These are phyloP conservation scores for Barnettozyma botsteinii DNA, from an alignment of 805 yeast species.

Conservation along the genomic window DNA sequence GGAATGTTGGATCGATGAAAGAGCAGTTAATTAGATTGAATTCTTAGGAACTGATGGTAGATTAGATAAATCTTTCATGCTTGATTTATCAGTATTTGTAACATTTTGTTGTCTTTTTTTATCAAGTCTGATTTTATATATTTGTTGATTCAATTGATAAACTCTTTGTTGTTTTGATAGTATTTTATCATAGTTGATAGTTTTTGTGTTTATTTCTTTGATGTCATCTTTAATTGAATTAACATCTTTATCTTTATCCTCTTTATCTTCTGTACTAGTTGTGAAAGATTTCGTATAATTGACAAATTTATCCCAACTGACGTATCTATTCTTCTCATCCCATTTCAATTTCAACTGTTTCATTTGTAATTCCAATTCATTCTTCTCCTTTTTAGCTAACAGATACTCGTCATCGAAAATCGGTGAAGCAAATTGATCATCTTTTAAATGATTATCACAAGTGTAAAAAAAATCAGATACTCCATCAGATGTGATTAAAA, in stretches of 20 bases:
- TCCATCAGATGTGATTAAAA: constrained; percentile 23
- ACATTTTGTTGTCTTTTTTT: constrained; percentile 19
- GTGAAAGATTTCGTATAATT: constrained; percentile 15
- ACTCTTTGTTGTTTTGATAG: constrained; percentile 31
- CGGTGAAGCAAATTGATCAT: constrained; percentile 21
- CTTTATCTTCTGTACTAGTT: constrained; percentile 10
- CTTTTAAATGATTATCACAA: constrained; percentile 23
- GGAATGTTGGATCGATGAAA: constrained; percentile 77
- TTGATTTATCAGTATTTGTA: constrained; percentile 24
- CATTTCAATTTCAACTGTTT: constrained; percentile 16
- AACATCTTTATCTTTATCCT: constrained; percentile 14
- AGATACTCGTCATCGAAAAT: constrained; percentile 19
- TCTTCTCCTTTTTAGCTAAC: constrained; percentile 15
- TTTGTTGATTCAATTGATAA: constrained; percentile 33
- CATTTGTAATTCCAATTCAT: constrained; percentile 19
- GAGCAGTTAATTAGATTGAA: constrained; percentile 47
- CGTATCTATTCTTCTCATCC: constrained; percentile 25
- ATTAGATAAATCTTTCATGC: constrained; percentile 19
- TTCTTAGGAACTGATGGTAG: constrained; percentile 31
- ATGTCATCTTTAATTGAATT: constrained; percentile 12
- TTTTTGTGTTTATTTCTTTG: constrained; percentile 17
- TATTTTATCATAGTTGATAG: constrained; percentile 9
- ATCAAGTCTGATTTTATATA: constrained; percentile 35
- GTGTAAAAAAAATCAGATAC: constrained; percentile 16
- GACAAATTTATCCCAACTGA: constrained; percentile 23